Conservation (phyloP, 2,329 filamentous ascomycete species). For the Trichoderma gracile region DNA sequence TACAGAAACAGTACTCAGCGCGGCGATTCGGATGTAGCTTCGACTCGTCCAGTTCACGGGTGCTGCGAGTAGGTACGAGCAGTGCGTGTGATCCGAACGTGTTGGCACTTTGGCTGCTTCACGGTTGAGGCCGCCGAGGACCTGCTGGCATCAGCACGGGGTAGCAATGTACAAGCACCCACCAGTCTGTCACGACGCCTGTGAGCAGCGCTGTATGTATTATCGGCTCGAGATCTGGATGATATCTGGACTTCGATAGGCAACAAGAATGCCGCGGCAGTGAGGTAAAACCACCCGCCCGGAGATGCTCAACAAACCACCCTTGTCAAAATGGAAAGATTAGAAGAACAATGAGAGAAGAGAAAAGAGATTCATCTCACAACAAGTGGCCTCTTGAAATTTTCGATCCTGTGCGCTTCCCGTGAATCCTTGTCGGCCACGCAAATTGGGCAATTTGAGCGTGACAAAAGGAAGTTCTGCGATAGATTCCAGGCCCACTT, state of each 20-base stretch:
- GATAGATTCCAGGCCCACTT: slow-evolving; percentile 27
- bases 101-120: background rate
- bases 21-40: too few relatives aligned
- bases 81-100: background rate
- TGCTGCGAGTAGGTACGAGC: background rate
- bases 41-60: too few relatives aligned
- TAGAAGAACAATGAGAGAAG: background rate
- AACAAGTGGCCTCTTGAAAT: slow-evolving; percentile 8
- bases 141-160: too few relatives aligned
- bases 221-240: too few relatives aligned
- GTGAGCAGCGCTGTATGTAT: too few relatives aligned
- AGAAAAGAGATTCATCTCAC: slow-evolving; percentile 1
- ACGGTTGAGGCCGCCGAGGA: background rate
- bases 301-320: background rate
- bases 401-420: slow-evolving; percentile 4
- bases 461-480: slow-evolving; percentile 26
- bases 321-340: background rate
- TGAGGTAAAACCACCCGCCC: too few relatives aligned
- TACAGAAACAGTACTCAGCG: too few relatives aligned
- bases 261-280: too few relatives aligned
- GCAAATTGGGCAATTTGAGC: slow-evolving; percentile 34
- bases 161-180: too few relatives aligned
- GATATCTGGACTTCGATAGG: too few relatives aligned
- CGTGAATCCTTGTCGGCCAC: slow-evolving; percentile 22
- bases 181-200: too few relatives aligned